These are phyloP conservation scores for Talaromyces trachyspermus DNA, from an alignment of 495 filamentous ascomycete species.

Conservation along the genomic window DNA sequence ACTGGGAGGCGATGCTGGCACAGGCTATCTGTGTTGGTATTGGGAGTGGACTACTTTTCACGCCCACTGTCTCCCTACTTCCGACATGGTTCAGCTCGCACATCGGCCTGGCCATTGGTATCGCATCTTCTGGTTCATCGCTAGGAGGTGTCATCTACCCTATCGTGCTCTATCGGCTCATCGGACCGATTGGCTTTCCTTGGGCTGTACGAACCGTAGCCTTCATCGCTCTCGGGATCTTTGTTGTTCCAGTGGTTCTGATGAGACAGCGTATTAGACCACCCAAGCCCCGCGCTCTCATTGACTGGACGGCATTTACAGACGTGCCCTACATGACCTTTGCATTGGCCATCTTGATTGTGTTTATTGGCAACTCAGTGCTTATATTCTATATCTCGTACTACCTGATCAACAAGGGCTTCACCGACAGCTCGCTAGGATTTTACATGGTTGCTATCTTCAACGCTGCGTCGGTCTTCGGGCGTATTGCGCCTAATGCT, in stretches of 20 bases:
- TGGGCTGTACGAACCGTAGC: constrained; percentile 41
- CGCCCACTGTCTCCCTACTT: constrained; percentile 34
- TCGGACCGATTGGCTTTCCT: constrained; percentile 33
- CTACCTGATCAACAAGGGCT: constrained; percentile 41
- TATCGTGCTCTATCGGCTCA: constrained; percentile 36
- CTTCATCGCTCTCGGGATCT: constrained; percentile 37
- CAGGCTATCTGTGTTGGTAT: constrained; percentile 32
- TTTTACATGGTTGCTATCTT: constrained; percentile 38
- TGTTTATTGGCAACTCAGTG: constrained; percentile 23
- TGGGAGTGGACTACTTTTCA: constrained; percentile 31
- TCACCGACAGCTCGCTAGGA: constrained; percentile 49
- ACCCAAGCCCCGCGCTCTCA: constrained; percentile 10
- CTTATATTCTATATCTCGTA: constrained; percentile 42
- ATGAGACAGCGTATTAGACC: constrained; percentile 31
- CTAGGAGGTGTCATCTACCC: constrained; percentile 44
- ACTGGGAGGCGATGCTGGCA: constrained; percentile 26
- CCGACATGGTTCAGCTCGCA: constrained; percentile 28
- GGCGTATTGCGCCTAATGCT: constrained; percentile 28
- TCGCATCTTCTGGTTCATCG: constrained; percentile 32
- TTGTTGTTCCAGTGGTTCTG: constrained; percentile 26
- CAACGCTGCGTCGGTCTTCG: constrained; percentile 32
- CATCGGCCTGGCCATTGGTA: constrained; percentile 37
- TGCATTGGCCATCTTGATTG: constrained; percentile 16
- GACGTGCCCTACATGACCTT: constrained; percentile 25
- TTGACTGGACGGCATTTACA: constrained; percentile 26